Conservation (phyloP, 2,329 filamentous ascomycete species). For the Monosporascus sp. region DNA sequence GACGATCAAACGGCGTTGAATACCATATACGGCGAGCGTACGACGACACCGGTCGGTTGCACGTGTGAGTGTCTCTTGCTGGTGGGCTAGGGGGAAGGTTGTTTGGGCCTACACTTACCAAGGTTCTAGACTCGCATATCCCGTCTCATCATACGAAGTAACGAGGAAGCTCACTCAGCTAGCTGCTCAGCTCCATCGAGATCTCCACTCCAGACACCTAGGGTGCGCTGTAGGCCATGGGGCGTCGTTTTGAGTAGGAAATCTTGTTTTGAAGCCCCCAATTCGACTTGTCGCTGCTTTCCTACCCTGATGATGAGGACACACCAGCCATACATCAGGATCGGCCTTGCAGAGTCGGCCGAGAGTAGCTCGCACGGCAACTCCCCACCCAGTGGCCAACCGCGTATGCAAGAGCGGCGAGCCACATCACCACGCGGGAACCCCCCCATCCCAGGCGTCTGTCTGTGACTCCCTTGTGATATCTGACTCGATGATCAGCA, state of each 20-base stretch:
- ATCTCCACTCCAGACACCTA: neutral
- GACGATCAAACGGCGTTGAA: neutral
- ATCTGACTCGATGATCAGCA: slow-evolving; percentile 7
- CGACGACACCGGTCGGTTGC: neutral
- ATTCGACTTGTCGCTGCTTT: neutral
- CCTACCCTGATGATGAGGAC: neutral
- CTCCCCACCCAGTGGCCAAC: too few species aligned
- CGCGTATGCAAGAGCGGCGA: neutral
- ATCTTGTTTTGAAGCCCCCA: neutral
- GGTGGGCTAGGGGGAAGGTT: neutral
- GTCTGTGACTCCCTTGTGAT: too few species aligned
- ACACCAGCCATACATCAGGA: too few species aligned
- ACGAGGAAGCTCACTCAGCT: too few species aligned
- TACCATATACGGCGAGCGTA: too few species aligned
- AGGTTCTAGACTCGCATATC: too few species aligned
- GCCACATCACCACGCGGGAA: too few species aligned
- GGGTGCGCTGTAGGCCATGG: neutral
- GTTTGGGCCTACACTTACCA: too few species aligned
- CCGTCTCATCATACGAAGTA: too few species aligned
- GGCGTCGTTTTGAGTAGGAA: neutral
- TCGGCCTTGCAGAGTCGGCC: neutral
- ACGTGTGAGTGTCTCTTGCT: neutral
- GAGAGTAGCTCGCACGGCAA: too few species aligned
- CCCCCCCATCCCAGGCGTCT: too few species aligned
- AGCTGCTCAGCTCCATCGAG: neutral